Conservation (phyloP, 2,329 filamentous ascomycete genomes). For the Coleophoma cylindrospora region DNA sequence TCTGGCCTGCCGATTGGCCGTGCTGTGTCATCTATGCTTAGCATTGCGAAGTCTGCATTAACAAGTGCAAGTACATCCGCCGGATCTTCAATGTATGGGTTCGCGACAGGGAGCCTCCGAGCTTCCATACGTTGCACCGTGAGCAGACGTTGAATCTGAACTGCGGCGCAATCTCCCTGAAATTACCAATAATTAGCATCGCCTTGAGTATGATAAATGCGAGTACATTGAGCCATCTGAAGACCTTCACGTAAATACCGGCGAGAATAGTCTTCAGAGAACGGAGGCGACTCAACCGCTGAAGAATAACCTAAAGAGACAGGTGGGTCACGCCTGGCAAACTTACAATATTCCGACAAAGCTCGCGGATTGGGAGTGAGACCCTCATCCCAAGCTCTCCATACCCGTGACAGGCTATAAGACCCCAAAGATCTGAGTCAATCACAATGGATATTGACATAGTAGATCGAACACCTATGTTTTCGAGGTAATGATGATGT, state of each 20-base stretch:
- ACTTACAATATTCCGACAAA: constrained; percentile 70
- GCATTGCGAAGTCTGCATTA: constrained; percentile 18
- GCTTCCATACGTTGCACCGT: constrained; percentile 12
- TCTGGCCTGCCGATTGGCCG: constrained; percentile 16
- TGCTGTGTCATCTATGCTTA: constrained; percentile 15
- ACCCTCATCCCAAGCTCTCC: constrained; percentile 73
- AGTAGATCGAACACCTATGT: constrained; percentile 84
- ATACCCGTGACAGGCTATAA: constrained; percentile 82
- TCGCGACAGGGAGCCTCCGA: constrained; percentile 6
- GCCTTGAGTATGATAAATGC: neutral
- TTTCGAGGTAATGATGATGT: constrained; percentile 76
- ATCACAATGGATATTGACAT: constrained; percentile 91
- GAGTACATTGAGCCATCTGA: neutral
- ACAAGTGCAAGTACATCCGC: constrained; percentile 15
- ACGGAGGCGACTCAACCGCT: neutral
- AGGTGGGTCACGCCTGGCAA: too few species aligned
- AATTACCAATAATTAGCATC: too few species aligned
- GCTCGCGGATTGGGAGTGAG: constrained; percentile 82
- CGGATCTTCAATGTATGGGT: constrained; percentile 8
- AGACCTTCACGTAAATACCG: too few species aligned
- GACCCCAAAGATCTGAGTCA: constrained; percentile 78
- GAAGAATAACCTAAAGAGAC: too few species aligned
- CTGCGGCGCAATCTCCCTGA: constrained; percentile 13
- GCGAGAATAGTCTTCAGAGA: too few species aligned
- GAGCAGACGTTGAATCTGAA: constrained; percentile 13